Percentiles rank a stretch among this genome's conserved stretches.
phyloP scores from a whole-genome alignment of 2,329 filamentous ascomycete genomes.

The Colletotrichum sp. region DNA sequence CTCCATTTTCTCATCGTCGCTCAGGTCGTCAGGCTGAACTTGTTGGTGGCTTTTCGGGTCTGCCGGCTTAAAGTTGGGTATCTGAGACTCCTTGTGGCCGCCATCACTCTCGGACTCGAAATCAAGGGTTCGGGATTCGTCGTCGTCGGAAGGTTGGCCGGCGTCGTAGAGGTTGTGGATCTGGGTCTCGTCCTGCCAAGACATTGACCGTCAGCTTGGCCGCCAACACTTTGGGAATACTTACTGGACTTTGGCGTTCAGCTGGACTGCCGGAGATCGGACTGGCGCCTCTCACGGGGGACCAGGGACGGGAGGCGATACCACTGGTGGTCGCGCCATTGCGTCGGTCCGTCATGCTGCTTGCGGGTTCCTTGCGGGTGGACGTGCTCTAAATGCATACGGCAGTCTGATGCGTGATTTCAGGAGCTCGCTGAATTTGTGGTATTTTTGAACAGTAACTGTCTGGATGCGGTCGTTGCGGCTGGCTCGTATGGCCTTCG shows the following conservation, averaged over 20 bases:
- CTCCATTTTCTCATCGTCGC: not conserved
- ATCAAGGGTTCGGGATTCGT: not conserved
- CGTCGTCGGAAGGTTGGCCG: not conserved
- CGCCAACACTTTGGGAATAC: not conserved
- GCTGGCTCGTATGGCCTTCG: not conserved
- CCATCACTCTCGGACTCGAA: not conserved
- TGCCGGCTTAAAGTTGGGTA: fast-evolving
- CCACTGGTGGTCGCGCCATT: not conserved
- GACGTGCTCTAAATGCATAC: not conserved
- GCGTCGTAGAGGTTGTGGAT: not conserved
- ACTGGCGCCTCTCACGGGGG: not conserved
- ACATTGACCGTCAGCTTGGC: not conserved
- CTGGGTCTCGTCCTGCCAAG: not conserved
- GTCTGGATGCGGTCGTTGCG: not conserved
- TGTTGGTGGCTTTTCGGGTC: not conserved
- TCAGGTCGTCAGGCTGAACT: not conserved
- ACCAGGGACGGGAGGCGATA: not conserved
- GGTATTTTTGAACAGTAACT: not conserved
- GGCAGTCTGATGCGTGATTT: not conserved
- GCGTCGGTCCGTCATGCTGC: not conserved
- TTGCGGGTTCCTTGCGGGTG: not conserved
- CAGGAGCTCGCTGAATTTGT: not conserved
- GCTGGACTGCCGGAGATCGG: not conserved
- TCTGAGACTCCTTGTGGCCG: not conserved
- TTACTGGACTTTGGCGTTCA: not conserved